Base-by-base conservation (phyloP, 176 grass and related monocot genomes). In the Canna indica region DNA sequence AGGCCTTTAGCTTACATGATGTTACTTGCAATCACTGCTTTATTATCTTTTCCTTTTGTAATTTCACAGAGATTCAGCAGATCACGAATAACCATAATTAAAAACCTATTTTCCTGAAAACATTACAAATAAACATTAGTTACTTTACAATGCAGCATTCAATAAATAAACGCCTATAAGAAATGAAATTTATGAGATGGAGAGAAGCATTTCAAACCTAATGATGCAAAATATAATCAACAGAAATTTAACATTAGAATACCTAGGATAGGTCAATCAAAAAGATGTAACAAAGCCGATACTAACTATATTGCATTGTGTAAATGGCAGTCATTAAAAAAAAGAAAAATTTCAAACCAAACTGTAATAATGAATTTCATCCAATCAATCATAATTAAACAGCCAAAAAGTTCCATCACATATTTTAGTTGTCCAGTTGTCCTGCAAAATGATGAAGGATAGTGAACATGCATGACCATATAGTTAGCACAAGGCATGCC, bases 21-120 rank as follows among this genome's bases (percentile, higher is more conserved):
- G 75, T 99, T 99, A 80, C 95, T 99, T 34, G 95, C 95, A 77
- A 99, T 99, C 52, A 99, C 95, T 77, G 95, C 95, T 88, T 99
- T 99, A 56, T 99, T 99, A 73, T 99, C 95, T 73, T 99, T 99
- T 22, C 95, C 95, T 74, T 99, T 94, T 26, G 95, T 99, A 42
- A 99, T 99, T 86, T 99, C 95, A 76, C 95, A 99, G 0, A 99
- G 89, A 87, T 99, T 99, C 69, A 99, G 64, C 76, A 99, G 74
- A 88, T 99, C 95, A 0, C 95, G 89, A 81, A 99, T 99, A 59
- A 99, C 95, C 95, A 99, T 94, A 31, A 99, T 87, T 70, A 99
- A 72, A 80, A 99, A 99, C 38, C 95, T 87, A 79, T 99, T 99
- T 71, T 99, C 95, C 95, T 99, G 84, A 15, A 70, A 82, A 60